Conservation (phyloP, 2,329 filamentous ascomycete species). For the Aureobasidium subglaciale region DNA sequence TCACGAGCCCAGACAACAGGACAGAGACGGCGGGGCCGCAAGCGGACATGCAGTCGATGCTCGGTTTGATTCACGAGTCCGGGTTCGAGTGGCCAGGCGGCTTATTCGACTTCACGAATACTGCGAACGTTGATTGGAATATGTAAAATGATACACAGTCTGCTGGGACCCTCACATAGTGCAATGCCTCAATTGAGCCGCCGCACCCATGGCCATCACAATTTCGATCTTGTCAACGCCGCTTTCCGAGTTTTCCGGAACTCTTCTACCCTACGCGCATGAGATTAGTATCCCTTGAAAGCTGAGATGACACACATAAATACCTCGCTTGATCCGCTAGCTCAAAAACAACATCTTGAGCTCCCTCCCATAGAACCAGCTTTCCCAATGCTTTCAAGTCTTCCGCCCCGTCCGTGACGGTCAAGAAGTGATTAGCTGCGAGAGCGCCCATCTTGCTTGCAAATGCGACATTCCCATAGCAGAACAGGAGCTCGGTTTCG, state of each 20-base stretch:
- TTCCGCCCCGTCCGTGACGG: background rate
- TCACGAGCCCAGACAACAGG: background rate
- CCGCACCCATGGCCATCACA: no score
- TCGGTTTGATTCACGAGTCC: background rate
- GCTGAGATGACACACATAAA: background rate
- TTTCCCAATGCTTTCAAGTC: background rate
- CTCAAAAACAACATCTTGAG: background rate
- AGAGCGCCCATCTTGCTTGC: background rate
- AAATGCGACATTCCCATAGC: background rate
- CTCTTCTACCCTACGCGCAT: background rate
- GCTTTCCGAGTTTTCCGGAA: background rate
- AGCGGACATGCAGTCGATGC: background rate
- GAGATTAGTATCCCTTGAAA: background rate
- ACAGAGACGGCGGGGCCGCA: background rate
- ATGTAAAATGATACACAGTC: no score
- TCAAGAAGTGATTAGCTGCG: constrained; percentile 1
- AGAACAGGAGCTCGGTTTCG: background rate
- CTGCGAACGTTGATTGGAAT: background rate
- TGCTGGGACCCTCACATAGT: no score
- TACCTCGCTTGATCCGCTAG: background rate
- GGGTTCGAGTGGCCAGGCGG: background rate
- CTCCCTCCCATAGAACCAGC: background rate
- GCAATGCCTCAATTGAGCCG: no score
- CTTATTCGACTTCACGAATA: background rate
- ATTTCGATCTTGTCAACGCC: background rate